Base-by-base conservation (phyloP, 2,329 filamentous ascomycete genomes). In the Hypoxylon sp. region DNA sequence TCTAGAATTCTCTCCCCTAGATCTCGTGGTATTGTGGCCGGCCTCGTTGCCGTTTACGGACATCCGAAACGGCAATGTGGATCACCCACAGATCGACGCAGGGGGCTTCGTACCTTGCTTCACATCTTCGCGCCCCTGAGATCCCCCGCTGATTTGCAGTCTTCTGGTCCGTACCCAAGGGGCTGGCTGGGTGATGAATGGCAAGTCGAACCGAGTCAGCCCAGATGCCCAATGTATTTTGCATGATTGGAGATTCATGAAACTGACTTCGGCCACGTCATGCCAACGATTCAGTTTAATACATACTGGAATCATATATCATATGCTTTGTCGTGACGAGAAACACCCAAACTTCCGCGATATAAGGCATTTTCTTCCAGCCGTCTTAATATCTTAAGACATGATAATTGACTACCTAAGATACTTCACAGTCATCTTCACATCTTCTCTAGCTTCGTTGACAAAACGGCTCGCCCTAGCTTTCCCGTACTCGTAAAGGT, bases 91-190 rank as follows among this genome's bases (percentile, higher is more conserved):
- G 64, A 64, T 64, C 57, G 57, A 61, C 57, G 32, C 60, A 67
- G 56, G 57, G 57, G 64, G 56, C 47, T 48, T 28, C 39, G n/a
- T 20, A n/a, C 57, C 52, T 28, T 58, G 56, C 48, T 34, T 34
- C 39, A 24, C 62, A 56, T 63, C 44, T 26, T 28, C 5, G 8
- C 43, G 15, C 15, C 22, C 65, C 63, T 48, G 56, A 54, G 62
- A 68, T 68, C 65, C 57, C 65, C 65, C 65, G 59, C 62, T 49
- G 59, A 68, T 65, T 59, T 22, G 34, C 62, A 15, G n/a, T 48
- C 19, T 49, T 32, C n/a, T 32, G n/a, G 13, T 54, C 44, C 3
- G 17, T 15, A 6, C 17, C 34, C 44, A 30, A 24, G 22, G 19
- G 24, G 30, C 11, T 6, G 15, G 15, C 4, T 8, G n/a, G n/a